These are phyloP conservation scores for Trametes gibbosa DNA, from an alignment of 768 basidiomycete genomes.

Conservation along the genomic window DNA sequence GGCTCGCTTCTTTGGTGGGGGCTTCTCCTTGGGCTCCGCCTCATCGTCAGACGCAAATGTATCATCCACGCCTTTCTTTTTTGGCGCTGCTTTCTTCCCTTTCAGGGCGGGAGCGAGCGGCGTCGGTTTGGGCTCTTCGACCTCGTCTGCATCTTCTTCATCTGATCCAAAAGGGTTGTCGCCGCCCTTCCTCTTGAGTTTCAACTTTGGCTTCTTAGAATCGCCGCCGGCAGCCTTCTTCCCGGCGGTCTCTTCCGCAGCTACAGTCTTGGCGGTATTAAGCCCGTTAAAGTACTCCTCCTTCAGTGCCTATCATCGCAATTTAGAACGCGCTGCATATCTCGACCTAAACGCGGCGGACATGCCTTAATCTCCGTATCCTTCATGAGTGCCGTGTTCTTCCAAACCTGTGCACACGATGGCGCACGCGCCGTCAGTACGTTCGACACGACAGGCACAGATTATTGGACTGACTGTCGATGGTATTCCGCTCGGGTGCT, in stretches of 20 bases:
- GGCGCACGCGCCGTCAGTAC: background rate
- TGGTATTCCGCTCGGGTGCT: slow-evolving; percentile 69
- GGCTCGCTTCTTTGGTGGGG: background rate
- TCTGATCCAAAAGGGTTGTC: slow-evolving; percentile 65
- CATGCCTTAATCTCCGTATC: slow-evolving; percentile 63
- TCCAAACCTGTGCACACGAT: slow-evolving; percentile 55
- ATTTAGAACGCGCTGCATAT: background rate
- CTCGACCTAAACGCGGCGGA: background rate
- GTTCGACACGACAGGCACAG: background rate
- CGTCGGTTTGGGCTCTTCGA: slow-evolving; percentile 17
- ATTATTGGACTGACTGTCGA: slow-evolving; percentile 52
- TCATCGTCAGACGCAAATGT: slow-evolving; percentile 23
- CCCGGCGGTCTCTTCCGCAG: slow-evolving; percentile 23
- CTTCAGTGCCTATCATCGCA: slow-evolving; percentile 49
- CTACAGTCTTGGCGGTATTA: slow-evolving; percentile 26
- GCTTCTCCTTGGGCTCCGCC: background rate
- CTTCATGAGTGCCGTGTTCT: slow-evolving; percentile 53
- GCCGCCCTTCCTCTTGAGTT: slow-evolving; percentile 43
- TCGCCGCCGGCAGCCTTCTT: slow-evolving; percentile 2
- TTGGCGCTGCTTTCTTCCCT: slow-evolving; percentile 22
- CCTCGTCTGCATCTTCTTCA: slow-evolving; percentile 31
- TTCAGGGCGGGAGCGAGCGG: slow-evolving; percentile 5
- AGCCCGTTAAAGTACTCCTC: slow-evolving; percentile 58
- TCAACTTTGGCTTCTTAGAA: slow-evolving; percentile 44
- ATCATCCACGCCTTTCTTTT: slow-evolving; percentile 4